A percentile compares a stretch with the other conserved stretches of the same genome.
These are phyloP conservation scores for Phytophthora fragariae DNA, from an alignment of 352 stramenopile genomes.

Conservation along the genomic window DNA sequence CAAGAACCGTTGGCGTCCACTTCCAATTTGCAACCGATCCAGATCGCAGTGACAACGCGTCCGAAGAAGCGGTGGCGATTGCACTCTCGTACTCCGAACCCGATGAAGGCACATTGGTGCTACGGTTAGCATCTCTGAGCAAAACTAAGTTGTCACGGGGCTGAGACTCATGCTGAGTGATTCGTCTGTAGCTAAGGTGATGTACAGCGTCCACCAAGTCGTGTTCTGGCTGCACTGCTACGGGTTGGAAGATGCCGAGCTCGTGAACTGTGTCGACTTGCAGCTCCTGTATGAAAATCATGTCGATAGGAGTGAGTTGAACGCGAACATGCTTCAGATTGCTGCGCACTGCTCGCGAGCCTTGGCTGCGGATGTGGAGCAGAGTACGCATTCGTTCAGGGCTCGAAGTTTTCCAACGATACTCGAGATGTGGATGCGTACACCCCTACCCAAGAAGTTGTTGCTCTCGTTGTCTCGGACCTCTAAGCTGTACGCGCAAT, in stretches of 20 bases:
- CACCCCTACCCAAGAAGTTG: neutral
- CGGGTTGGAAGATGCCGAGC: neutral
- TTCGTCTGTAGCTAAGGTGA: slow-evolving; percentile 11
- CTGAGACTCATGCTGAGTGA: neutral
- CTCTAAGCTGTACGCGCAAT: slow-evolving; percentile 1
- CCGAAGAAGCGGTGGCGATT: neutral
- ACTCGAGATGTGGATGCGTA: neutral
- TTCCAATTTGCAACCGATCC: neutral
- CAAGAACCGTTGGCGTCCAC: neutral
- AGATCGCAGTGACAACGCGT: neutral
- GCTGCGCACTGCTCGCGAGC: neutral
- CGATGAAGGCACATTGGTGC: neutral
- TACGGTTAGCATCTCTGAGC: neutral
- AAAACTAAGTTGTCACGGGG: neutral
- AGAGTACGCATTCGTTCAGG: slow-evolving; percentile 9
- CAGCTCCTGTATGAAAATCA: slow-evolving; percentile 33
- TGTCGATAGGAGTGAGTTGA: neutral
- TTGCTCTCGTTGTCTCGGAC: neutral
- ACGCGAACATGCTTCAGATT: slow-evolving; percentile 17
- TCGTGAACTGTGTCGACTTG: slow-evolving; percentile 34
- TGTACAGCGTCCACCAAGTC: slow-evolving; percentile 18
- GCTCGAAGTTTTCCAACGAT: no score
- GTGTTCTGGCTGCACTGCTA: slow-evolving; percentile 5
- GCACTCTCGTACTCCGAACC: neutral
- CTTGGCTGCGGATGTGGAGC: neutral